Percentiles rank a stretch among this genome's conserved stretches.
Conservation (phyloP, 2,329 filamentous ascomycete genomes). For the Calonectria leucothoes region DNA sequence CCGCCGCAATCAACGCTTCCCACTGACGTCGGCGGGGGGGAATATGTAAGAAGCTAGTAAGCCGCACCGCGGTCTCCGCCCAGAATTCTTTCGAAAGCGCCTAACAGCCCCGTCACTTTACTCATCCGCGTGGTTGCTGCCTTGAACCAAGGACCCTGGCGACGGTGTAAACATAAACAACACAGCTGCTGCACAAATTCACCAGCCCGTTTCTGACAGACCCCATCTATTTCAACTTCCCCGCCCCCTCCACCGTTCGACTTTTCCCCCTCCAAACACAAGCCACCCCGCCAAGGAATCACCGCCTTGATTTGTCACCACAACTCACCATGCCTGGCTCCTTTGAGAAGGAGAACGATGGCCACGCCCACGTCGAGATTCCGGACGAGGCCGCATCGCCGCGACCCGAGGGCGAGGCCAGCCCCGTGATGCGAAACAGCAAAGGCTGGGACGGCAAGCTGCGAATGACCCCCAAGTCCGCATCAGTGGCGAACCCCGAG, state of each 20-base stretch:
- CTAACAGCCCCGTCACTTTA: slow-evolving; percentile 12
- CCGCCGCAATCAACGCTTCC: slow-evolving; percentile 7
- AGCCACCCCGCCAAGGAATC: slow-evolving; percentile 26
- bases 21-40: slow-evolving; percentile 1
- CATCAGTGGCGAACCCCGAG: slow-evolving; percentile 79
- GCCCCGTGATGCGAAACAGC: slow-evolving; percentile 65
- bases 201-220: not conserved
- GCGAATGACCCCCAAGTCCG: slow-evolving; percentile 73
- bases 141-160: slow-evolving; percentile 10
- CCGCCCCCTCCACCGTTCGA: slow-evolving; percentile 6
- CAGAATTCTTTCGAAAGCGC: slow-evolving; percentile 16
- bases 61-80: slow-evolving; percentile 11
- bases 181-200: not conserved
- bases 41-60: slow-evolving; percentile 11
- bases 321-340: slow-evolving; percentile 54
- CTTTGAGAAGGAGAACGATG: slow-evolving; percentile 50
- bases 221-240: not conserved
- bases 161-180: slow-evolving; percentile 13
- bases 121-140: slow-evolving; percentile 4
- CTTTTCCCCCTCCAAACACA: slow-evolving; percentile 12
- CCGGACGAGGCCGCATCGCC: slow-evolving; percentile 55
- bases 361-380: slow-evolving; percentile 61
- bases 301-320: slow-evolving; percentile 9
- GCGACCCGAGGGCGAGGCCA: slow-evolving; percentile 54
- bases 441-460: slow-evolving; percentile 89